A percentile compares a stretch with the other conserved stretches of the same genome.
phyloP scores from a whole-genome alignment of 495 filamentous ascomycete genomes.

The Penicillium desertorum region DNA sequence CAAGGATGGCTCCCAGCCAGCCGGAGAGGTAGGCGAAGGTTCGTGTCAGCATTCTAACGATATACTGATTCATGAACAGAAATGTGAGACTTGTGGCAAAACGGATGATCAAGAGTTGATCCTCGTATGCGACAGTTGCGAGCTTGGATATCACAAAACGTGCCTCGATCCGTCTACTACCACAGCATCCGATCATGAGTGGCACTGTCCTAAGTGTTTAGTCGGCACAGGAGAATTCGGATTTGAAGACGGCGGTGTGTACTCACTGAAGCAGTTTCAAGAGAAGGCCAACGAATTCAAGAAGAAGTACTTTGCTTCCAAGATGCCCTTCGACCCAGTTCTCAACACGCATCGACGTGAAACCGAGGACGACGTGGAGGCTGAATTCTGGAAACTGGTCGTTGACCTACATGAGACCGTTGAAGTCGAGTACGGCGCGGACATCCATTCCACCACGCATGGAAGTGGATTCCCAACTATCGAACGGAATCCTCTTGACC shows the following conservation, averaged over 20 bases:
- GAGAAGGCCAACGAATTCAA: slow-evolving; percentile 95
- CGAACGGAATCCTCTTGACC: slow-evolving; percentile 83
- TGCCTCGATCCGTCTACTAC: slow-evolving; percentile 90
- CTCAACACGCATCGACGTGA: slow-evolving; percentile 75
- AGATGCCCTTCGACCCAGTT: slow-evolving; percentile 86
- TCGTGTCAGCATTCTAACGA: not conserved
- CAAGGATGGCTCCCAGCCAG: slow-evolving; percentile 63
- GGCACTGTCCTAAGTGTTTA: slow-evolving; percentile 94
- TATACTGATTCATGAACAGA: slow-evolving; percentile 45
- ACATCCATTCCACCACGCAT: slow-evolving; percentile 98
- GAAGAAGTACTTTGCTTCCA: slow-evolving; percentile 84
- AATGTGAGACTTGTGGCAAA: slow-evolving; percentile 85
- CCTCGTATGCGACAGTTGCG: slow-evolving; percentile 89
- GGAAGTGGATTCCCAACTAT: slow-evolving; percentile 97
- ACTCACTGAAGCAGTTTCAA: slow-evolving; percentile 95
- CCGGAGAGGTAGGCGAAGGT: slow-evolving; percentile 66
- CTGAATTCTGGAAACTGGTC: slow-evolving; percentile 94
- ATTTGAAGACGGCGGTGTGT: slow-evolving; percentile 95
- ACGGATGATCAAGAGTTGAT: slow-evolving; percentile 70
- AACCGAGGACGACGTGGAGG: slow-evolving; percentile 93
- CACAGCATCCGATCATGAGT: slow-evolving; percentile 77
- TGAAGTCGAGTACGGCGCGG: slow-evolving; percentile 96
- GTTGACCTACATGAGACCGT: slow-evolving; percentile 92
- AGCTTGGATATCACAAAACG: slow-evolving; percentile 80
- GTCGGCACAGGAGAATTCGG: slow-evolving; percentile 97